Conservation (phyloP, 441 rosid genomes). For the Lepidium campestre region DNA sequence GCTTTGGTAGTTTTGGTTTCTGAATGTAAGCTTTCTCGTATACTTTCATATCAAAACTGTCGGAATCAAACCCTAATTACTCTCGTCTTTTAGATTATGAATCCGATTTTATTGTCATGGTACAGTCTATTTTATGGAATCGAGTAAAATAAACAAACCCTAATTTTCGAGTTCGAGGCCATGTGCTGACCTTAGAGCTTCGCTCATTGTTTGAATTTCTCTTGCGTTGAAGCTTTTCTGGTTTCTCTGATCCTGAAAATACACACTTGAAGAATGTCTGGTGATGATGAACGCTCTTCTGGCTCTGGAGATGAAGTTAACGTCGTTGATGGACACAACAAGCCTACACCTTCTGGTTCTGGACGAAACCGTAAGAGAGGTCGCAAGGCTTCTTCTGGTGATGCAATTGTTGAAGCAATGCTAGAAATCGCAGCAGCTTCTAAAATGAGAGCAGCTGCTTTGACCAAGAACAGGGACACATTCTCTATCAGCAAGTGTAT, state of each 20-base stretch:
- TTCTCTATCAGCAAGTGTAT: slow-evolving; percentile 87
- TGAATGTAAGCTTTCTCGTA: background rate
- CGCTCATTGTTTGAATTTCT: background rate
- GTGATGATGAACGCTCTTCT: slow-evolving; percentile 43
- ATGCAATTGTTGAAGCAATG: slow-evolving; percentile 89
- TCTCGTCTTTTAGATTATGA: background rate
- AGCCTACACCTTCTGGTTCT: slow-evolving; percentile 28
- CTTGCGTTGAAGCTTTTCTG: background rate
- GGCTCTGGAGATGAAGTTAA: slow-evolving; percentile 71
- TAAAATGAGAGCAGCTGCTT: slow-evolving; percentile 68
- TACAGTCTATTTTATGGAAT: background rate
- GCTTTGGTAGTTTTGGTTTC: background rate
- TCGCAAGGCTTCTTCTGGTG: slow-evolving; percentile 74
- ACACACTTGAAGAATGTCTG: slow-evolving; percentile 24
- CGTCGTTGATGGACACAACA: slow-evolving; percentile 43
- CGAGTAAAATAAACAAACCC: background rate
- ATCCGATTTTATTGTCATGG: background rate
- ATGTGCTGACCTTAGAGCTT: no score
- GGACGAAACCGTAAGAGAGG: slow-evolving; percentile 52
- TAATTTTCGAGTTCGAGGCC: background rate
- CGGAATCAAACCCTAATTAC: background rate
- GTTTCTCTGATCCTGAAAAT: background rate
- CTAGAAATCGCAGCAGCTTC: slow-evolving; percentile 84
- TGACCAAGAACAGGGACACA: slow-evolving; percentile 59
- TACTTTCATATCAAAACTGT: background rate